These are phyloP conservation scores for Ophiostoma sp. DNA, from an alignment of 2,329 filamentous ascomycete genomes.

Conservation along the genomic window DNA sequence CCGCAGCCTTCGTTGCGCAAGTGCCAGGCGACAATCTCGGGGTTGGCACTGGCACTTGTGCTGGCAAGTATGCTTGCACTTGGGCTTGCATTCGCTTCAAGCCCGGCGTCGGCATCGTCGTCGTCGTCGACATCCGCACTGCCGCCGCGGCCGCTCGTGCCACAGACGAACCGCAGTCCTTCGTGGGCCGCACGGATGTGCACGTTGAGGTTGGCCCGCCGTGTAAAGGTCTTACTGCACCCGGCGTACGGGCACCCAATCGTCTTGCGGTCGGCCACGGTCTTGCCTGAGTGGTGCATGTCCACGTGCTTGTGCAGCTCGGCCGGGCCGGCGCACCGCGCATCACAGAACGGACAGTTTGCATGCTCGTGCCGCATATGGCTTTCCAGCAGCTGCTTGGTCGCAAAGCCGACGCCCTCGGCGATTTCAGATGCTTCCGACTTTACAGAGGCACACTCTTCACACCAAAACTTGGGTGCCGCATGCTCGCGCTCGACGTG, in stretches of 20 bases:
- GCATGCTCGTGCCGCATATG: conserved; percentile 71
- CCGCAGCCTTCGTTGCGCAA: conserved; percentile 62
- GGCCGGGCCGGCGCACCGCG: conserved; percentile 59
- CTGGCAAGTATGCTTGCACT: background rate
- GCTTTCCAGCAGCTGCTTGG: conserved; percentile 61
- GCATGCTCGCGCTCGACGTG: conserved; percentile 68
- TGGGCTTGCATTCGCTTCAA: background rate
- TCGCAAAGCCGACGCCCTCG: conserved; percentile 56
- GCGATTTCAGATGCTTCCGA: no score
- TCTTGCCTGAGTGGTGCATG: conserved; percentile 61
- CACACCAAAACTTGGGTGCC: conserved; percentile 67
- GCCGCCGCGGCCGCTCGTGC: conserved; percentile 32
- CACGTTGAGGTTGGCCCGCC: conserved; percentile 72
- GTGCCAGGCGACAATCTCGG: conserved; percentile 58
- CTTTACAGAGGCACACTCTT: conserved; percentile 54
- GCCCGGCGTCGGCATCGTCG: background rate
- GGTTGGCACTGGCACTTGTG: conserved; percentile 43
- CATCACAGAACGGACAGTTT: conserved; percentile 68
- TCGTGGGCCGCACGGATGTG: conserved; percentile 75
- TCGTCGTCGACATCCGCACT: background rate
- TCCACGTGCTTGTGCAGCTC: conserved; percentile 74
- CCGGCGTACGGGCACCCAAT: conserved; percentile 61
- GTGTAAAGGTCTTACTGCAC: conserved; percentile 74
- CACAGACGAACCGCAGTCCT: conserved; percentile 73
- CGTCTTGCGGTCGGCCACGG: conserved; percentile 58